Evolutionary conservation across 768 basidiomycete genomes (phyloP), one percentile per base, ranked within the genome.

Genomic region (Crepidotus variabilis): DNA sequence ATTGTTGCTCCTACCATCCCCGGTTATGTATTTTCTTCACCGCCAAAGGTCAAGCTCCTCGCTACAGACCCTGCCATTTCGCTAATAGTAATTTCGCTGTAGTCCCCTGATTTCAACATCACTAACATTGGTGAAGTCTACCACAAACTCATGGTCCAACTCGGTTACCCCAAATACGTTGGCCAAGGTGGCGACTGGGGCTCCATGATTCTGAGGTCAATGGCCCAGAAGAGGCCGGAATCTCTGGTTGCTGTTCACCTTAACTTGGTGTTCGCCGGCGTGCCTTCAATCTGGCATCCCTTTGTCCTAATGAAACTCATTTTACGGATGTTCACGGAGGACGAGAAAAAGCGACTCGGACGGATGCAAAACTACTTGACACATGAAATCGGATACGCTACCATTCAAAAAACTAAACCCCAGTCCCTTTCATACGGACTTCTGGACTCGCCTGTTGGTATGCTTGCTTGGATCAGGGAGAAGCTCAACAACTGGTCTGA

Each of bases 401-500:
- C 33, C 2, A 67, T 72, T 32, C 78, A 79, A 57, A 63, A 65
- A 0, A 76, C 76, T 0, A 76, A 74, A 56, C 78, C 78, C 0
- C 78, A 79, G 58, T 78, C 78, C 0, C 59, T 79, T 14, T 78
- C 77, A 0, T 81, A 81, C 58, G 63, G 67, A 1, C 67, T 84
- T 1, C 60, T 75, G 0, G 83, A 84, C 60, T 81, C 80, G 2
- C 83, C 83, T 10, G 72, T 77, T 1, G 83, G 80, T 1, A 61
- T 78, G 57, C 68, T 79, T 14, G 72, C 75, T 13, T 79, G 77
- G 78, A 77, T 79, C 35, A 71, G 74, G 28, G 78, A 78, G 54
- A 79, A 79, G 51, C 53, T 77, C 2, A 57, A 67, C 16, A 23
- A 47, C 1, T 34, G 62, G 20, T 57, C 62, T 24, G 62, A 65